Conservation (phyloP, 768 basidiomycete species). For the Imleria badia region DNA sequence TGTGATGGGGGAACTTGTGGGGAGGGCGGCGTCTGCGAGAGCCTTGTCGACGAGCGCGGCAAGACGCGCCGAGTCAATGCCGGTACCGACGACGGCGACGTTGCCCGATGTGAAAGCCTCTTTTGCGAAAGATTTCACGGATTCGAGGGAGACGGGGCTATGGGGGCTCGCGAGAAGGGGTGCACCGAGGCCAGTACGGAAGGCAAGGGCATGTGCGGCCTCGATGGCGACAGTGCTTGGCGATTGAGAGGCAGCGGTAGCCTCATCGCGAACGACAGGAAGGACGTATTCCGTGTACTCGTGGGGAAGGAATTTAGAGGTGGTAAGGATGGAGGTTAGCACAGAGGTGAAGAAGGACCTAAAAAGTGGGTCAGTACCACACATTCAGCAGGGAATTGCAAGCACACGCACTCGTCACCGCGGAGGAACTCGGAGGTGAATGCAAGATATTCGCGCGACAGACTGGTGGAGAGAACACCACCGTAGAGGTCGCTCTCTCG, state of each 20-base stretch:
- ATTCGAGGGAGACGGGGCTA: constrained; percentile 57
- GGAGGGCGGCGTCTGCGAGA: constrained; percentile 42
- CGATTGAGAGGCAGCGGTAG: constrained; percentile 54
- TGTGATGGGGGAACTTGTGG: constrained; percentile 36
- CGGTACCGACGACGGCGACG: constrained; percentile 84
- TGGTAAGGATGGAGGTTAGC: constrained; percentile 79
- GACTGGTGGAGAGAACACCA: constrained; percentile 80
- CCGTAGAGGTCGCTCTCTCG: constrained; percentile 94
- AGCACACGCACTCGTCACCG: constrained; percentile 85
- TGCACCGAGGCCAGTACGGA: constrained; percentile 91
- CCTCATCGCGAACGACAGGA: constrained; percentile 70
- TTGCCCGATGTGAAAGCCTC: constrained; percentile 75
- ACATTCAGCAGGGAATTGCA: neutral
- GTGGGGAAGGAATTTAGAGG: constrained; percentile 77
- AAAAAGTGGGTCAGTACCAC: constrained; percentile 2
- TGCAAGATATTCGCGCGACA: constrained; percentile 88
- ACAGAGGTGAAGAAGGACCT: constrained; percentile 90
- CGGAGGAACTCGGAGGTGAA: constrained; percentile 93
- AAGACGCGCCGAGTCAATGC: constrained; percentile 73
- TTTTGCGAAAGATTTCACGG: constrained; percentile 73
- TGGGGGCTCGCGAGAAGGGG: constrained; percentile 84
- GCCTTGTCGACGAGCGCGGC: constrained; percentile 69
- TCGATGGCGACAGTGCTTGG: constrained; percentile 77
- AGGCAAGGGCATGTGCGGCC: constrained; percentile 84
- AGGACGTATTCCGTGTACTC: constrained; percentile 76